Evolutionary conservation across 1,139 yeast species (phyloP), one percentile per base, ranked within the genome.

Genomic region (Yamadazyma taylorii): DNA sequence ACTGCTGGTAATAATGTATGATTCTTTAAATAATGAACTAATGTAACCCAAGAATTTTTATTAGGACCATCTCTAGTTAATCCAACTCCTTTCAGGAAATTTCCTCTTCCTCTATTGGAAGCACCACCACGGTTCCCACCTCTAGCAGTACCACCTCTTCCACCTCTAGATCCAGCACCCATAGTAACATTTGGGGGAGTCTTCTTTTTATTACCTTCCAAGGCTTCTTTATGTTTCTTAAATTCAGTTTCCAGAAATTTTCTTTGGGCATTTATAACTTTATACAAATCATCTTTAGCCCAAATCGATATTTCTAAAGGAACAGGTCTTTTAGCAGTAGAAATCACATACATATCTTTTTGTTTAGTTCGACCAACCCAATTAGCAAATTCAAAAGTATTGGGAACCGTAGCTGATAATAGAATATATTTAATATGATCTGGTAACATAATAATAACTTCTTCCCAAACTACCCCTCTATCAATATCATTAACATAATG

Each of bases 391-490:
- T 92, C 99, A 69, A 80, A 86, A 0, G 98, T 94, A 58, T 92
- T 92, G 6, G 99, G 98, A 10, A 92, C 97, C 0, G 99, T 92
- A 2, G 98, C 98, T 3, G 97, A 89, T 30, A 90, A 66, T 37
- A 90, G 69, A 42, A 90, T 88, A 54, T 85, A 85, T 51, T 87
- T 89, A 37, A 92, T 95, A 60, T 90, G 95, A 47, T 90, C 97
- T 1, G 99, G 99, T 32, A 92, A 70, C 88, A 92, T 81, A 48
- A 92, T 92, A 43, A 92, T 92, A 7, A 94, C 96, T 60, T 92
- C 99, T 63, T 92, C 99, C 99, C 99, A 92, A 5, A 92, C 99
- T 24, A 92, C 98, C 56, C 99, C 99, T 60, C 99, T 78, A 54
- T 89, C 96, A 41, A 87, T 85, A 65, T 92, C 99, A 55, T 92